Evolutionary conservation across 2,329 filamentous ascomycete genomes (phyloP).

Genomic region (Dissoconium aciculare): DNA sequence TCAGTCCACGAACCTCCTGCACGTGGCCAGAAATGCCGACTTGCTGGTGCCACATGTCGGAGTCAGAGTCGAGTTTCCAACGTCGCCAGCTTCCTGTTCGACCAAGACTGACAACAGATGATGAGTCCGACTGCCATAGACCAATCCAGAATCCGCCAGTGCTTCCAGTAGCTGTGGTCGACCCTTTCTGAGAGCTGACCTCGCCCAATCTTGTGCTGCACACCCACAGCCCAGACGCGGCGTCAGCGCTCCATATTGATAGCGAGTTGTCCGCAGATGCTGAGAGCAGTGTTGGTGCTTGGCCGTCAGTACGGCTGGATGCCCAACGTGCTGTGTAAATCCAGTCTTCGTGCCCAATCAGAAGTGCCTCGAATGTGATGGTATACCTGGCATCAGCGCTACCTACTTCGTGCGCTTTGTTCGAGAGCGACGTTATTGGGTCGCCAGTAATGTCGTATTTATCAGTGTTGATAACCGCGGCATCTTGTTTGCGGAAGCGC

Average conservation of each 20-base stretch:
- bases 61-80: conserved; percentile 51
- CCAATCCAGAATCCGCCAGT: conserved; percentile 95
- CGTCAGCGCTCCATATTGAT: conserved; percentile 80
- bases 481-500: conserved; percentile 46
- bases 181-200: conserved; percentile 86
- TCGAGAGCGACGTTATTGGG: conserved; percentile 50
- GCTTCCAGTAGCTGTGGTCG: conserved; percentile 89
- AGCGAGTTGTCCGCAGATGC: conserved; percentile 92
- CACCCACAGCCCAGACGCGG: conserved; percentile 76
- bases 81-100: conserved; percentile 86
- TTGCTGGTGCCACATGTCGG: conserved; percentile 60
- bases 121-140: conserved; percentile 70
- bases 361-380: conserved; percentile 80
- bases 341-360: conserved; percentile 96
- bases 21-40: conserved; percentile 75
- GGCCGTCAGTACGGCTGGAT: conserved; percentile 30
- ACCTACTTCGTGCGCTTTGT: conserved; percentile 71
- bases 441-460: conserved; percentile 4
- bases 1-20: conserved; percentile 61
- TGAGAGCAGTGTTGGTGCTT: conserved; percentile 46
- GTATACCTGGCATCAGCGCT: conserved; percentile 50
- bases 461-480: conserved; percentile 1
- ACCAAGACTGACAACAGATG: conserved; percentile 64
- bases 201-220: conserved; percentile 76
- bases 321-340: conserved; percentile 81